These are phyloP conservation scores for Quercus alba DNA, from an alignment of 306 rosid genomes.

Conservation along the genomic window DNA sequence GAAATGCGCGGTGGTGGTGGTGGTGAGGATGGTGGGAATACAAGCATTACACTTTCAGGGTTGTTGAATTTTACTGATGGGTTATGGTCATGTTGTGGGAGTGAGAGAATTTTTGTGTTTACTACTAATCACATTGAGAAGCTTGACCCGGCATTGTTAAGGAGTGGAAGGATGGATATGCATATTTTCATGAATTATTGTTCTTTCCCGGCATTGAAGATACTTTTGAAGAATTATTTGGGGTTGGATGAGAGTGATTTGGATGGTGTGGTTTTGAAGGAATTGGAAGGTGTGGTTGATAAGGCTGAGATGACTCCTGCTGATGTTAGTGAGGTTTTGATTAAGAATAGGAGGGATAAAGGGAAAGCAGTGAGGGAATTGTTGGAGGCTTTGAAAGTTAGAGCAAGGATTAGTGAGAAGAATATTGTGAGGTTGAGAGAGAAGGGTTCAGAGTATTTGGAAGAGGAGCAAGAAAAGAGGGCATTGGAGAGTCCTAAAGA, in stretches of 20 bases:
- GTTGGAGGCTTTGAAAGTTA: conserved; percentile 52
- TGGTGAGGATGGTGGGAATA: conserved; percentile 54
- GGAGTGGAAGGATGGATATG: conserved; percentile 98
- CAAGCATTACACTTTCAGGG: conserved; percentile 80
- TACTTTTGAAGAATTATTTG: conserved; percentile 68
- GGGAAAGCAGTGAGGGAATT: conserved; percentile 54
- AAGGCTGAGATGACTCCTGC: conserved; percentile 88
- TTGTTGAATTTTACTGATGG: conserved; percentile 91
- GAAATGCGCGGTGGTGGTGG: conserved; percentile 28
- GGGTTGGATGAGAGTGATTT: conserved; percentile 44
- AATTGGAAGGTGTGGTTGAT: conserved; percentile 50
- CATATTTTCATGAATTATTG: conserved; percentile 85
- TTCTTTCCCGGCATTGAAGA: conserved; percentile 61
- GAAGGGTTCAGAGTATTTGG: conserved; percentile 14
- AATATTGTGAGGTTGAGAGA: conserved; percentile 22
- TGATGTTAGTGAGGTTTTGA: conserved; percentile 85
- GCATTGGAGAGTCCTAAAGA: conserved; percentile 84
- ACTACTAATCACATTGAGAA: conserved; percentile 97
- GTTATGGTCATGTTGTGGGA: conserved; percentile 97
- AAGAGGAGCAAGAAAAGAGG: conserved; percentile 90
- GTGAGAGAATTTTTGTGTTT: conserved; percentile 91
- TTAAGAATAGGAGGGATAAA: conserved; percentile 65
- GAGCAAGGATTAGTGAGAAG: conserved; percentile 40
- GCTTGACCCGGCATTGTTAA: conserved; percentile 82
- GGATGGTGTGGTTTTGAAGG: conserved; percentile 18